Evolutionary conservation across 192 early-diverging fungal species (phyloP), one percentile per base, ranked within the genome.

Genomic region (Linnemannia elongata): DNA sequence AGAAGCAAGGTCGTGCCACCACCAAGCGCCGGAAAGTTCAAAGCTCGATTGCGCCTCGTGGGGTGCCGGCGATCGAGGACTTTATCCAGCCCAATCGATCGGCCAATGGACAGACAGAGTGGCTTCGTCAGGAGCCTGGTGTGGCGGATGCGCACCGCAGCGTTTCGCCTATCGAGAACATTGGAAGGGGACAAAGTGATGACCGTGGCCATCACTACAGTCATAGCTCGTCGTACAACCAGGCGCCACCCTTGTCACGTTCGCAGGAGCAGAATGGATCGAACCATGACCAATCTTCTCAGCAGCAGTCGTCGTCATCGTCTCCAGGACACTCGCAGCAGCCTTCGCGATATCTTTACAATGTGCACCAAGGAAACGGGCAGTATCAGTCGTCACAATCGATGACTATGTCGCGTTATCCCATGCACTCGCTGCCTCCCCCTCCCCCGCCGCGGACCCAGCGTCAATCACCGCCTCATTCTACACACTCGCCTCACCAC

Each of bases 31-130:
- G 85, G 38, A 76, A 77, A 13, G 72, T 81, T 3, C 85, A 81
- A 1, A 30, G 27, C 1, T 44, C 54, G 41, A 79, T 35, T 42
- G 73, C 47, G 15, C 24, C 47, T 7, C 69, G 54, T 3, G 41
- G 49, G 9, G 90, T 92, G 0, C 91, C 89, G 38, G 88, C 90
- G 12, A 93, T 93, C 60, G 92, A 93, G 68, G 92, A 93, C 74
- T 91, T 85, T 33, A 89, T 91, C 57, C 41, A 70, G 20, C 83
- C 90, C n/a, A 92, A 89, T n/a, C 66, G 90, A 77, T 77, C 76
- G 2, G 80, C 80, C 38, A 87, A 87, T 44, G 85, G 85, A n/a
- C 85, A 87, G 20, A 74, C 79, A 36, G 85, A 81, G 18, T 81
- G 80, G 85, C 69, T 74, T 22, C 76, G 41, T 38, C 79, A 60